These are phyloP conservation scores for Aureobasidium sp. DNA, from an alignment of 2,329 filamentous ascomycete genomes.

Conservation along the genomic window DNA sequence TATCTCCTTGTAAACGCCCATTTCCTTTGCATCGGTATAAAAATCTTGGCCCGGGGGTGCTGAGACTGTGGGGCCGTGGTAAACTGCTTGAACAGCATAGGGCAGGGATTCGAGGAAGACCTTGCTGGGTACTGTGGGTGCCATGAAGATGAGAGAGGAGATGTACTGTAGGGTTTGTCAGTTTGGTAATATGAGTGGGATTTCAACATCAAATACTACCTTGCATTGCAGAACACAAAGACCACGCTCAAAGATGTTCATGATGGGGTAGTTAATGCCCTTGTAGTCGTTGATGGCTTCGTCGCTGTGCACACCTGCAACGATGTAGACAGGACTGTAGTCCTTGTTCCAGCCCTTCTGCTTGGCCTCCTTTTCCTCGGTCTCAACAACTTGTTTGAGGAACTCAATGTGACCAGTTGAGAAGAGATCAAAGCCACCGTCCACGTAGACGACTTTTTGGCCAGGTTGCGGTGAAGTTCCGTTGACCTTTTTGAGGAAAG, in stretches of 20 bases:
- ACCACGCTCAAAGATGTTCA: slow-evolving; percentile 97
- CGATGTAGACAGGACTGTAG: slow-evolving; percentile 76
- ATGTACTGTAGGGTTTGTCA: slow-evolving; percentile 56
- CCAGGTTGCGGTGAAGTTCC: slow-evolving; percentile 67
- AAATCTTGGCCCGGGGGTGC: slow-evolving; percentile 53
- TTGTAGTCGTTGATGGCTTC: slow-evolving; percentile 95
- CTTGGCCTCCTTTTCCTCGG: slow-evolving; percentile 63
- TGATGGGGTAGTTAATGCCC: slow-evolving; percentile 96
- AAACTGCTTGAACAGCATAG: slow-evolving; percentile 63
- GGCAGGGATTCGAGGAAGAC: slow-evolving; percentile 53
- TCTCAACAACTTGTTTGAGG: slow-evolving; percentile 64
- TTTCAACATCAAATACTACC: slow-evolving; percentile 39
- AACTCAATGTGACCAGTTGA: slow-evolving; percentile 97
- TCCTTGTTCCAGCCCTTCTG: slow-evolving; percentile 67
- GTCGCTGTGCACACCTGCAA: slow-evolving; percentile 91
- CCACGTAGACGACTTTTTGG: slow-evolving; percentile 87
- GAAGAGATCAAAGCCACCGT: slow-evolving; percentile 94
- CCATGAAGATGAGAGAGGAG: slow-evolving; percentile 78
- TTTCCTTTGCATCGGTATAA: slow-evolving; percentile 69
- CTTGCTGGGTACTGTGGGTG: slow-evolving; percentile 78
- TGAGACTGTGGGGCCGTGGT: slow-evolving; percentile 93
- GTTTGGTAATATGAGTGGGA: slow-evolving; percentile 21
- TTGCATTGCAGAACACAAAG: slow-evolving; percentile 93
- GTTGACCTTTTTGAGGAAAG: slow-evolving; percentile 60
- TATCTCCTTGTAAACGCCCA: slow-evolving; percentile 80